Evolutionary conservation across 2,329 filamentous ascomycete species (phyloP), one percentile per base, ranked within the genome.

Genomic region (Immersiporthe knoxdaviesiana): DNA sequence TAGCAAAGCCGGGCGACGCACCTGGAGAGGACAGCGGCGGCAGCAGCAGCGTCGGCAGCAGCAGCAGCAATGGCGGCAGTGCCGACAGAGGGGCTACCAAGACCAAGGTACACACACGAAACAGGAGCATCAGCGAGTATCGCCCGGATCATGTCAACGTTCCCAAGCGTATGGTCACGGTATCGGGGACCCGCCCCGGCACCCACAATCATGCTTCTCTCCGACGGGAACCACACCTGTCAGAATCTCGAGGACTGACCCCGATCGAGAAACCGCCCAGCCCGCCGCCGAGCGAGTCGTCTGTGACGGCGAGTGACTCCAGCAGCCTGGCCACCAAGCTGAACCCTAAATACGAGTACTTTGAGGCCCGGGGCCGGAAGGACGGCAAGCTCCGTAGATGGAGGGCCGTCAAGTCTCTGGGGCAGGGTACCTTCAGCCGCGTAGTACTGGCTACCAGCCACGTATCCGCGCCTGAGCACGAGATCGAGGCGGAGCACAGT

Each of bases 341-440:
- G 37, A 83, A 79, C 52, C 73, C 80, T 3, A 73, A 78, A 62
- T 77, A 82, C 68, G 90, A 94, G 73, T 89, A 89, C 72, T 96
- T 94, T 76, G 85, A 92, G 75, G 91, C 92, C 37, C 84, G 82
- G 72, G 90, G 87, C 2, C 84, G 91, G 44, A 83, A 86, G 63
- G 89, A 93, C 69, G 81, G 88, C 73, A 94, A 94, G 77, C 84
- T 88, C 27, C 88, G 91, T 68, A 85, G 88, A 73, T 99, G 96
- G 89, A 88, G 92, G 73, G 91, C 91, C 16, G 81, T 99, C 52
- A 91, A 92, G 69, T 83, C 90, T 72, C 86, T 99, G 7, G 96
- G 96, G 6, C 93, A 97, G 75, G 96, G 96, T 50, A 97, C 96
- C 0, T 99, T 99, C 79, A 97, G 94, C 78, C 92, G 92, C 76